Evolutionary conservation across 352 stramenopile species (phyloP).

Genomic region (Globisporangium carolinianum): DNA sequence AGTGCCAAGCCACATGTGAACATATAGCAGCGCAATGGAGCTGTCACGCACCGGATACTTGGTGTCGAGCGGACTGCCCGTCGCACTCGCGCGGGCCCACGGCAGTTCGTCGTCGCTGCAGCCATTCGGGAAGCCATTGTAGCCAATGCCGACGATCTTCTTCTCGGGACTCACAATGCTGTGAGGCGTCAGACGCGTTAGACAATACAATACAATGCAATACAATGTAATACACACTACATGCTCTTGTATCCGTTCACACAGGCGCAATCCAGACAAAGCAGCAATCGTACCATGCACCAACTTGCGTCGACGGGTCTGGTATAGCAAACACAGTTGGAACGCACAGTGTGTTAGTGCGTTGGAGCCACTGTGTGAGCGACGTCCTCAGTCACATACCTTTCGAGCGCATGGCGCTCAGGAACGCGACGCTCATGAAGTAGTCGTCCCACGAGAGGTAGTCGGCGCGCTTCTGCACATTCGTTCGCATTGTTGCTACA

Average conservation of each 20-base stretch:
- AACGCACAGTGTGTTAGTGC: background rate
- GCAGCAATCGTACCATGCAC: slow-evolving; percentile 73
- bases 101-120: slow-evolving; percentile 94
- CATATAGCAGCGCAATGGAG: too few relatives aligned
- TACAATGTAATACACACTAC: too few relatives aligned
- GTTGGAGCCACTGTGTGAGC: background rate
- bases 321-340: background rate
- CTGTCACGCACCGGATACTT: slow-evolving; percentile 83
- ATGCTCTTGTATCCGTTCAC: too few relatives aligned
- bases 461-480: slow-evolving; percentile 61
- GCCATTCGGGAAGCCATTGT: slow-evolving; percentile 97
- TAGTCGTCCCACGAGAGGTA: slow-evolving; percentile 99
- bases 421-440: slow-evolving; percentile 98
- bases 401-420: slow-evolving; percentile 99
- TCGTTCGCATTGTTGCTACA: background rate
- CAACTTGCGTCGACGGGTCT: slow-evolving; percentile 97
- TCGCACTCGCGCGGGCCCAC: slow-evolving; percentile 80
- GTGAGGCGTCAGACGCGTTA: background rate
- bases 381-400: slow-evolving; percentile 25
- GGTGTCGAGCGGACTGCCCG: slow-evolving; percentile 86
- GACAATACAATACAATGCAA: too few relatives aligned
- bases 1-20: too few relatives aligned
- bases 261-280: too few relatives aligned
- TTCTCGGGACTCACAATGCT: slow-evolving; percentile 94
- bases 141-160: slow-evolving; percentile 97